Evolutionary conservation across 345 rosid species (phyloP), one percentile per base, ranked within the genome.

Genomic region (Gynandropsis gynandra): DNA sequence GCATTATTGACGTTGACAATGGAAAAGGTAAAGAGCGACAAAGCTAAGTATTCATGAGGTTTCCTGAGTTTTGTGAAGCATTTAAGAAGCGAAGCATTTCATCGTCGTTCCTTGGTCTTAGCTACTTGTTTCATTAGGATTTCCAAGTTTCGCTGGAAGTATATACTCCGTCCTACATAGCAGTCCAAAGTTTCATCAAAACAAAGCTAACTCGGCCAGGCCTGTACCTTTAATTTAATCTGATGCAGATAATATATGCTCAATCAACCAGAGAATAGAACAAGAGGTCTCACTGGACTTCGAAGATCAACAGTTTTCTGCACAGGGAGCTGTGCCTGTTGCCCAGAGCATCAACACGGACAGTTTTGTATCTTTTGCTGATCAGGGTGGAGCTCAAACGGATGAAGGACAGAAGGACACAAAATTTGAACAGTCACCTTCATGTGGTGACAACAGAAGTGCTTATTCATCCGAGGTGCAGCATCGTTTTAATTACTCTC

Each of bases 391-490:
- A 40, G 58, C 70, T 36, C 86, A 40, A 50, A 68, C 45, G 15
- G 72, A 72, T 58, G 78, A 75, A 48, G 68, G 75, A 34, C 78
- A 71, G 58, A 77, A 85, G 61, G 75, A 82, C 62, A 62, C 73
- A 29, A 85, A 81, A 52, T 38, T 39, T 67, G 73, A 74, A 7
- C 69, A 27, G 58, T 84, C 98, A 4, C 78, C 89, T 59, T 76
- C 95, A 9, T 12, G 50, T 60, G 55, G 70, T 34, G 83, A 80
- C 54, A 80, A 75, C 35, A 87, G 78, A 73, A 78, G 72, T 64
- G 72, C 77, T 63, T 80, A 82, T 71, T 81, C 93, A 54, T 79
- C 96, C 18, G 16, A 61, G 93, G 98, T 92, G 69, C 54, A 90
- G 29, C 5, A 24, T 24, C 29, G 4, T 2, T 5, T 24, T 24